These are phyloP conservation scores for Oryza punctata DNA, from an alignment of 176 grass and related monocot species.

Conservation along the genomic window DNA sequence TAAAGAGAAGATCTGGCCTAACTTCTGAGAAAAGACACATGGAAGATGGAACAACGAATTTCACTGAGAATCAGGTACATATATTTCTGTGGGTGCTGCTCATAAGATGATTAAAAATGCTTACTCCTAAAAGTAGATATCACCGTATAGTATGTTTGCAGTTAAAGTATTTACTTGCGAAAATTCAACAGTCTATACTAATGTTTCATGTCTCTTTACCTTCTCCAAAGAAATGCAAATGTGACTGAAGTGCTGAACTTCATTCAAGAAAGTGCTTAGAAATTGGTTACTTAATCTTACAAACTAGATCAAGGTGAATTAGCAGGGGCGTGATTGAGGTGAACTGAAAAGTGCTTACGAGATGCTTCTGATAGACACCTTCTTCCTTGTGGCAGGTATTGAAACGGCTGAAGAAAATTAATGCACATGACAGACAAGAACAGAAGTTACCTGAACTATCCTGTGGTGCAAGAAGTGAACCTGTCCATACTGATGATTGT, in stretches of 20 bases:
- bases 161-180: background rate
- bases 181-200: background rate
- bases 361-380: slow-evolving; percentile 5
- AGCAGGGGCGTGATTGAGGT: background rate
- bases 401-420: slow-evolving; percentile 85
- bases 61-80: slow-evolving; percentile 71
- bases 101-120: background rate
- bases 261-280: slow-evolving; percentile 1
- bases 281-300: slow-evolving; percentile 21
- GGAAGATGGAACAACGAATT: slow-evolving; percentile 41
- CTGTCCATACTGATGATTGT: slow-evolving; percentile 35
- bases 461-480: slow-evolving; percentile 45
- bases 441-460: slow-evolving; percentile 33
- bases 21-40: slow-evolving; percentile 31
- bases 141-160: slow-evolving; percentile 15
- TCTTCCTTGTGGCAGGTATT: slow-evolving; percentile 50
- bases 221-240: background rate
- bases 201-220: slow-evolving; percentile 4
- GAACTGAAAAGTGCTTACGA: background rate
- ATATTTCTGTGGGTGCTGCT: slow-evolving; percentile 3
- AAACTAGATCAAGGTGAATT: slow-evolving; percentile 4
- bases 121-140: background rate
- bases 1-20: slow-evolving; percentile 77
- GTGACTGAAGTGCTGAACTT: background rate
- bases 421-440: slow-evolving; percentile 41